A percentile compares a stretch with the other conserved stretches of the same genome.
phyloP scores from a whole-genome alignment of 345 rosid species.

The Populus davidiana region DNA sequence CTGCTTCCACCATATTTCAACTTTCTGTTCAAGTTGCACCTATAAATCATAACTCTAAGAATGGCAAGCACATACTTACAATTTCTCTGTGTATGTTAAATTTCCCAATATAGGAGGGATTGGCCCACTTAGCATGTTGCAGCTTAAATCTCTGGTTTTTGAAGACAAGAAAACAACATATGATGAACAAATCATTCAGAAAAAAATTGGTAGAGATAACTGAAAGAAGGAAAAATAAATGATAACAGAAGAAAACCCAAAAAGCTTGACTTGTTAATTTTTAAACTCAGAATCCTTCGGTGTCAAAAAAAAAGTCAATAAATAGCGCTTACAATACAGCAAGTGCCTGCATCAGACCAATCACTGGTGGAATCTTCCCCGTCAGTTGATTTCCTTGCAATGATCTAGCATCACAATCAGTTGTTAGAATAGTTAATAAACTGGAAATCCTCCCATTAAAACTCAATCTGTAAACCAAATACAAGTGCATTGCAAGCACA shows the following conservation, averaged over 20 bases:
- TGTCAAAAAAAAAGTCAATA: neutral
- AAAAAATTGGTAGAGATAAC: neutral
- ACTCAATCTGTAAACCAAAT: neutral
- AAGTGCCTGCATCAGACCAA: constrained; percentile 99
- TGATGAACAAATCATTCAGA: neutral
- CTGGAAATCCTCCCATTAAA: neutral
- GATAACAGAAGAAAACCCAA: neutral
- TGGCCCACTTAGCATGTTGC: constrained; percentile 78
- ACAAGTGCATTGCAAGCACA: constrained; percentile 18
- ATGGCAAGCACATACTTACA: constrained; percentile 46
- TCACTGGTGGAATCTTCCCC: constrained; percentile 88
- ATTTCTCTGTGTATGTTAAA: constrained; percentile 80
- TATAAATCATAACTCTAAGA: neutral
- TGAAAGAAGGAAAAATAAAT: neutral
- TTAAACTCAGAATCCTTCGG: neutral
- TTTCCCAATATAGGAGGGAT: constrained; percentile 92
- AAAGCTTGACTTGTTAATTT: neutral
- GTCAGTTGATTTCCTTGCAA: constrained; percentile 85
- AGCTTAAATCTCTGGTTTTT: constrained; percentile 70
- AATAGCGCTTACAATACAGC: constrained; percentile 79
- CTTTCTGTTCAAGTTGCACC: neutral
- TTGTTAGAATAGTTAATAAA: constrained; percentile 3
- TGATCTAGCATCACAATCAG: constrained; percentile 50
- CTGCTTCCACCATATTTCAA: neutral
- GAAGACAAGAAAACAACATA: neutral